Evolutionary conservation across 352 stramenopile species (phyloP).

Genomic region (Globisporangium acanthophoron): DNA sequence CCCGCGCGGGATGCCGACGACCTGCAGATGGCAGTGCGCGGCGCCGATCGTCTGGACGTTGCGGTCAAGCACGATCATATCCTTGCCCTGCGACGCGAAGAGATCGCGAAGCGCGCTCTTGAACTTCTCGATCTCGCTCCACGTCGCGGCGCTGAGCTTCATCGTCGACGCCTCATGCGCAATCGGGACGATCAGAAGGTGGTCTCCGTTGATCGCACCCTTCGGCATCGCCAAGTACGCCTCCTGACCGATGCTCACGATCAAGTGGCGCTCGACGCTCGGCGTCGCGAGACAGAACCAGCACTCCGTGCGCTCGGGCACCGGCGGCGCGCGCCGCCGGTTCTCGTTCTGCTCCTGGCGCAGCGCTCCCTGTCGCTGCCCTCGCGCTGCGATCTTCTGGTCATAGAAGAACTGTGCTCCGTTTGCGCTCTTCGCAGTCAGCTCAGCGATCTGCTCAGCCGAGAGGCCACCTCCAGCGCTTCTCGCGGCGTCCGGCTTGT

Average conservation of each 20-base stretch:
- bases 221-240: slow-evolving; percentile 81
- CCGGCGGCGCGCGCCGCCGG: slow-evolving; percentile 10
- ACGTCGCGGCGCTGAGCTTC: slow-evolving; percentile 31
- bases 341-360: slow-evolving; percentile 20
- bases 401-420: slow-evolving; percentile 76
- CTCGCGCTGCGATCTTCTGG: slow-evolving; percentile 45
- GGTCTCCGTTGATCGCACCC: slow-evolving; percentile 68
- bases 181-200: slow-evolving; percentile 76
- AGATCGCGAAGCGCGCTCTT: slow-evolving; percentile 51
- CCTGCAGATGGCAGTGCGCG: slow-evolving; percentile 73
- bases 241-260: slow-evolving; percentile 76
- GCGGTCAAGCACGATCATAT: slow-evolving; percentile 72
- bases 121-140: slow-evolving; percentile 63
- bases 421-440: slow-evolving; percentile 39
- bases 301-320: slow-evolving; percentile 69
- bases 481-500: slow-evolving; percentile 19
- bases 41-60: slow-evolving; percentile 69
- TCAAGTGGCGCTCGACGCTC: slow-evolving; percentile 71
- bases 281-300: slow-evolving; percentile 83
- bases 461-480: slow-evolving; percentile 34
- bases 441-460: slow-evolving; percentile 54
- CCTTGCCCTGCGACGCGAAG: slow-evolving; percentile 60
- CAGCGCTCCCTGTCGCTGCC: slow-evolving; percentile 40
- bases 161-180: slow-evolving; percentile 60
- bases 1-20: slow-evolving; percentile 52